Conservation (phyloP, 2,329 filamentous ascomycete species). For the Pleomassaria siparia region DNA sequence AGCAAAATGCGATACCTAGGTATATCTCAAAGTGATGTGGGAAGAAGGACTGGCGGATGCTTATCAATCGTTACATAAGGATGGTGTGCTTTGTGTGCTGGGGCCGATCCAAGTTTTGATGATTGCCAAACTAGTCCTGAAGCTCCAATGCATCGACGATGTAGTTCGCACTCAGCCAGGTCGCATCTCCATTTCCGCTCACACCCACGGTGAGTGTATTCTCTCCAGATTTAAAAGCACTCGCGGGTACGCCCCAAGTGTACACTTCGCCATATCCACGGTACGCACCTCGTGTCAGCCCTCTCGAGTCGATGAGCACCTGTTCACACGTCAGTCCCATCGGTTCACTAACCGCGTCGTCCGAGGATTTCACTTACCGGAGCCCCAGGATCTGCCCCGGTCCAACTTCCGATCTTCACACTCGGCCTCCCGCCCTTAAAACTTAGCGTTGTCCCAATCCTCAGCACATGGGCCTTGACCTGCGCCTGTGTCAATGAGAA, state of each 20-base stretch:
- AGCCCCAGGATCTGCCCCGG: constrained; percentile 22
- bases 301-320: constrained; percentile 24
- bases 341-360: background rate
- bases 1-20: too few relatives aligned
- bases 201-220: constrained; percentile 23
- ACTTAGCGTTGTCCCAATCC: constrained; percentile 24
- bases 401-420: constrained; percentile 25
- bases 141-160: constrained; percentile 26
- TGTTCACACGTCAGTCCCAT: constrained; percentile 2
- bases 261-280: constrained; percentile 26
- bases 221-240: constrained; percentile 19
- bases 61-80: too few relatives aligned
- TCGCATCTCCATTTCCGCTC: constrained; percentile 21
- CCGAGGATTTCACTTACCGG: constrained; percentile 15
- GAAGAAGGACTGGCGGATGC: too few relatives aligned
- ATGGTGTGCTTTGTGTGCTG: too few relatives aligned
- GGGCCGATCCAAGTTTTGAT: too few relatives aligned
- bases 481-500: constrained; percentile 20
- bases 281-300: constrained; percentile 24
- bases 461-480: constrained; percentile 21
- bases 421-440: constrained; percentile 24
- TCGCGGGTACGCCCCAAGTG: constrained; percentile 23
- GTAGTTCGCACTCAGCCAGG: constrained; percentile 26
- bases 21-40: too few relatives aligned
- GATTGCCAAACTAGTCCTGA: constrained; percentile 14